A percentile compares a stretch with the other conserved stretches of the same genome.
phyloP scores from a whole-genome alignment of 2,329 filamentous ascomycete species.

The Ceratocystiopsis sp. region DNA sequence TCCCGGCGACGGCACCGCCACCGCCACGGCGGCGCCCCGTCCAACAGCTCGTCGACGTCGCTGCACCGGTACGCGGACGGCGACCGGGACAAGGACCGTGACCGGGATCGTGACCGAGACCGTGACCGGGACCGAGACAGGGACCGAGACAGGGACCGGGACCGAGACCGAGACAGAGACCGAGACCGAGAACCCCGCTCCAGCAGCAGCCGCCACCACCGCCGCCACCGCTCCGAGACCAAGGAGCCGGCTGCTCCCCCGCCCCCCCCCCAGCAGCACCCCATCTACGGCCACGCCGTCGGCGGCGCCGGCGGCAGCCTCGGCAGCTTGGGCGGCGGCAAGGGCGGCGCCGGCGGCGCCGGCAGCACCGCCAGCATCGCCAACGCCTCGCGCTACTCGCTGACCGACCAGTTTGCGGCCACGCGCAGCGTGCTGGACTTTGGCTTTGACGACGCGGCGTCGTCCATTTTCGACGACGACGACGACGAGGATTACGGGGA shows the following conservation, averaged over 20 bases:
- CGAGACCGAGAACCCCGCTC: too few relatives aligned
- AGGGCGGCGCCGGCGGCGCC: conserved; percentile 4
- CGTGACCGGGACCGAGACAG: too few relatives aligned
- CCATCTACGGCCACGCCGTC: neutral
- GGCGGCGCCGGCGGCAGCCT: neutral
- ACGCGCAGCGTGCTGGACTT: conserved; percentile 29
- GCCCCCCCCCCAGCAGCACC: neutral
- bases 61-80: conserved; percentile 3
- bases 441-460: conserved; percentile 27
- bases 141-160: too few relatives aligned
- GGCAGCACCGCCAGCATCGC: conserved; percentile 14
- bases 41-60: conserved; percentile 7
- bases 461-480: conserved; percentile 21
- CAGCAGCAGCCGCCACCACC: too few relatives aligned
- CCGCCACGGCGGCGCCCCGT: conserved; percentile 3
- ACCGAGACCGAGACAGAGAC: too few relatives aligned
- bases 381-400: conserved; percentile 26
- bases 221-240: too few relatives aligned
- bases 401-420: conserved; percentile 30
- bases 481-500: too few relatives aligned
- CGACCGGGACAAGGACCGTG: neutral
- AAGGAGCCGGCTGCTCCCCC: too few relatives aligned
- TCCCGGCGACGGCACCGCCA: neutral
- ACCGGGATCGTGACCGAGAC: neutral
- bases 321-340: neutral